Percentiles rank a stretch among this genome's conserved stretches.
phyloP scores from a whole-genome alignment of 1,284 basidiomycete genomes.

The Pseudozyma flocculosa region DNA sequence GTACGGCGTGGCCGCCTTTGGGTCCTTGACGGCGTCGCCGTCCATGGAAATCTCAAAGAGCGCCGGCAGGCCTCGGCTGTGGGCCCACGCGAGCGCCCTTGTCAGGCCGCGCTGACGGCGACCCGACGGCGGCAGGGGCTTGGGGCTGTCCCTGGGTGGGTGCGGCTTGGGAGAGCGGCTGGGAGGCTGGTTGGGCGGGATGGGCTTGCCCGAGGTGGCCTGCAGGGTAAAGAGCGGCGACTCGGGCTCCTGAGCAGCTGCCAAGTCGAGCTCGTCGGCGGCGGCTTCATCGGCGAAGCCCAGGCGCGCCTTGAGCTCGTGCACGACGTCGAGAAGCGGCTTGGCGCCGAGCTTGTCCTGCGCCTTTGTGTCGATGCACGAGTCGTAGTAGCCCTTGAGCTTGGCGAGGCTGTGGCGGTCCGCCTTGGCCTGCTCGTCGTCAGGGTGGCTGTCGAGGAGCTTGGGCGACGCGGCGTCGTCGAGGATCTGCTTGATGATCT shows the following conservation, averaged over 20 bases:
- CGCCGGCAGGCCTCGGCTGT: conserved; percentile 68
- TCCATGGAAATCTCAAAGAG: conserved; percentile 79
- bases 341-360: conserved; percentile 60
- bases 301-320: conserved; percentile 56
- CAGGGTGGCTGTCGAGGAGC: conserved; percentile 51
- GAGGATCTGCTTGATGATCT: conserved; percentile 60
- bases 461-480: conserved; percentile 35
- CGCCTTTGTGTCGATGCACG: conserved; percentile 74
- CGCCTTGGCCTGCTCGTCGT: conserved; percentile 35
- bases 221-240: conserved; percentile 67
- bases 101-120: conserved; percentile 66
- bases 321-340: conserved; percentile 60
- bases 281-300: conserved; percentile 21
- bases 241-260: conserved; percentile 55
- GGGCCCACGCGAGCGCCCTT: conserved; percentile 78
- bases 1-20: conserved; percentile 81
- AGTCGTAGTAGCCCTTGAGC: conserved; percentile 75
- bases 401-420: conserved; percentile 75
- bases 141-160: conserved; percentile 31
- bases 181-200: conserved; percentile 42
- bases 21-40: conserved; percentile 85
- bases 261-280: conserved; percentile 68
- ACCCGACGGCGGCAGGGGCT: conserved; percentile 34
- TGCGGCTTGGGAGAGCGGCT: conserved; percentile 38
- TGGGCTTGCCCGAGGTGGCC: conserved; percentile 58